phyloP scores from a whole-genome alignment of 2,329 filamentous ascomycete species.

The Hypoxylon sp. region DNA sequence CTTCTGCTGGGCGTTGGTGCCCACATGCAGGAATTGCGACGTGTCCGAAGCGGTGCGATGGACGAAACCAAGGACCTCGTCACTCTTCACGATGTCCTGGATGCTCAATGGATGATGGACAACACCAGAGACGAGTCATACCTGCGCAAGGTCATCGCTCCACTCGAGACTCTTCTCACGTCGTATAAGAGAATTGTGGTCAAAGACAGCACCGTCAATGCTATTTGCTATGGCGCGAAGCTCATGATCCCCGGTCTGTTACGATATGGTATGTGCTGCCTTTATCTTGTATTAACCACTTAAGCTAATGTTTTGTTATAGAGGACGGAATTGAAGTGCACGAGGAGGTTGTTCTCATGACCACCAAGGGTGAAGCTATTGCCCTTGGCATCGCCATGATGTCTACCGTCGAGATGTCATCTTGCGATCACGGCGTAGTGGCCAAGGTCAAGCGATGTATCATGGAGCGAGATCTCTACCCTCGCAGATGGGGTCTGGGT shows the following conservation, averaged over 20 bases:
- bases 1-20: conserved; percentile 84
- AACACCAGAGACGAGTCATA: conserved; percentile 96
- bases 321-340: conserved; percentile 93
- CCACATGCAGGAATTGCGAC: conserved; percentile 97
- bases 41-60: conserved; percentile 96
- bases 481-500: conserved; percentile 94
- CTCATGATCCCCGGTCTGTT: conserved; percentile 98
- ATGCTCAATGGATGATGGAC: conserved; percentile 96
- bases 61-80: conserved; percentile 90
- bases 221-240: conserved; percentile 98
- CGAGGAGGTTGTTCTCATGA: conserved; percentile 98
- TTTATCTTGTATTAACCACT: background rate
- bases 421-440: conserved; percentile 97
- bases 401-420: conserved; percentile 97
- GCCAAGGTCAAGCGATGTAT: conserved; percentile 99
- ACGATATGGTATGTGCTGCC: conserved; percentile 78
- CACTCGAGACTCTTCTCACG: conserved; percentile 91
- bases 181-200: conserved; percentile 98
- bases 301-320: conserved; percentile 54
- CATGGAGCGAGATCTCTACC: conserved; percentile 99
- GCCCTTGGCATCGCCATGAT: conserved; percentile 97
- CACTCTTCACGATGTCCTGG: conserved; percentile 93
- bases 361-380: conserved; percentile 98
- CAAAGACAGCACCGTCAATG: conserved; percentile 96
- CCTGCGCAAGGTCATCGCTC: conserved; percentile 90